Percentiles rank a stretch among this genome's conserved stretches.
Evolutionary conservation across 2,329 filamentous ascomycete species (phyloP).

Genomic region (Calonectria crousiana): DNA sequence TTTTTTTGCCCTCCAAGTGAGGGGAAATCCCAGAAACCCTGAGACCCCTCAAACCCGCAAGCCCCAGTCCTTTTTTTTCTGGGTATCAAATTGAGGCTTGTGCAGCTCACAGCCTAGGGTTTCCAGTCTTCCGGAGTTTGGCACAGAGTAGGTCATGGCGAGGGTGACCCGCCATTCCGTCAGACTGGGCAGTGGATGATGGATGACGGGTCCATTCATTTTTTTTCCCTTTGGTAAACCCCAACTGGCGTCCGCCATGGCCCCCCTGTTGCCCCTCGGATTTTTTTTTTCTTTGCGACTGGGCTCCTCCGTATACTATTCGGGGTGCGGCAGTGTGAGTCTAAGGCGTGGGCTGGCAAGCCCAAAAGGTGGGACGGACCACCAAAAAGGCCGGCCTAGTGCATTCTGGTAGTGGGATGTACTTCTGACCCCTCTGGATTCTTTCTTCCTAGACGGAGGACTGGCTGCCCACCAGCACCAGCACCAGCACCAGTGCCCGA

Average conservation of each 20-base stretch:
- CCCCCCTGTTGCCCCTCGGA: constrained; percentile 11
- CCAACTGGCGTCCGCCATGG: constrained; percentile 15
- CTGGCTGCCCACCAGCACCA: background rate
- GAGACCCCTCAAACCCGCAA: background rate
- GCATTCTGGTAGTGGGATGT: constrained; percentile 1
- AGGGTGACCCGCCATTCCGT: constrained; percentile 27
- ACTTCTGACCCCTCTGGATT: background rate
- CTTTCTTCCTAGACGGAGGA: background rate
- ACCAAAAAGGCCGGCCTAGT: constrained; percentile 21
- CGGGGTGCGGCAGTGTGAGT: constrained; percentile 40
- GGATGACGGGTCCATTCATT: constrained; percentile 25
- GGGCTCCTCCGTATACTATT: constrained; percentile 24
- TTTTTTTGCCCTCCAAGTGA: constrained; percentile 1
- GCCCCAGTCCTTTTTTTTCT: constrained; percentile 14
- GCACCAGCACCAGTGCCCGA: constrained; percentile 13
- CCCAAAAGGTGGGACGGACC: constrained; percentile 34
- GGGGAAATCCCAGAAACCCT: constrained; percentile 13
- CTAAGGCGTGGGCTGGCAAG: constrained; percentile 26
- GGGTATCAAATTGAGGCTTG: constrained; percentile 36
- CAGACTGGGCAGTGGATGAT: constrained; percentile 23
- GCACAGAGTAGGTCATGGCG: constrained; percentile 5
- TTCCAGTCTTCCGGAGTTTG: constrained; percentile 16
- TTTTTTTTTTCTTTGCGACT: constrained; percentile 18
- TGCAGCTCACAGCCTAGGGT: background rate
- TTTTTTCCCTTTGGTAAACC: background rate